Conservation (phyloP, 306 rosid genomes). For the Vigna reflexopilosa region DNA sequence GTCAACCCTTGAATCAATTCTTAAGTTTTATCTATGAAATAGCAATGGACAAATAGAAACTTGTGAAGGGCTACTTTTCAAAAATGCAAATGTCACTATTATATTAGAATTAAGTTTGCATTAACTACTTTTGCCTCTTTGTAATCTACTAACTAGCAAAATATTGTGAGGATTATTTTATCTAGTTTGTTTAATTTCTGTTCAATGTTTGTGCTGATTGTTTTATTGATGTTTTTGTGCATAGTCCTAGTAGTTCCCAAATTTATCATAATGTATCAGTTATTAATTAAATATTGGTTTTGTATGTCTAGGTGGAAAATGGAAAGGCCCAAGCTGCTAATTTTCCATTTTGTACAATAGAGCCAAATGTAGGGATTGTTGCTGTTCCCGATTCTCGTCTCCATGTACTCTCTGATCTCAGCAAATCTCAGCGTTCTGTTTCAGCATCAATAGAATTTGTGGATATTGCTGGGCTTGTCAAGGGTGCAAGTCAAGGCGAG, state of each 20-base stretch:
- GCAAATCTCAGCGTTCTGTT: slow-evolving; percentile 84
- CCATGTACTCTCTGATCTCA: slow-evolving; percentile 83
- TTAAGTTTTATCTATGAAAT: slow-evolving; percentile 12
- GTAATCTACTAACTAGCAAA: slow-evolving; percentile 13
- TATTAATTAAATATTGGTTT: slow-evolving; percentile 34
- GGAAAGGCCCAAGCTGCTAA: slow-evolving; percentile 99
- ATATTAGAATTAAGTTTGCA: slow-evolving; percentile 16
- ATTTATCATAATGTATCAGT: slow-evolving; percentile 22
- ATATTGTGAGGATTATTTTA: not conserved
- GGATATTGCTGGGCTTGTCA: slow-evolving; percentile 97
- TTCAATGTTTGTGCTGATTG: slow-evolving; percentile 31
- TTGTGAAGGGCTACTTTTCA: slow-evolving; percentile 11
- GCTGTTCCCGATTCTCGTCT: slow-evolving; percentile 98
- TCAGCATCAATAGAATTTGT: slow-evolving; percentile 97
- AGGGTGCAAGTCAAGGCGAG: slow-evolving; percentile 99
- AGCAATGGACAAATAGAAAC: slow-evolving; percentile 6
- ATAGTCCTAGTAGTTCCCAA: slow-evolving; percentile 23
- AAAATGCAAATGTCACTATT: not conserved
- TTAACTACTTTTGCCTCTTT: not conserved
- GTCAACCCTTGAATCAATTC: not conserved
- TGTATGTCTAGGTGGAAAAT: slow-evolving; percentile 80
- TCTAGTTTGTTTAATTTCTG: slow-evolving; percentile 27
- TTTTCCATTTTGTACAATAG: slow-evolving; percentile 97
- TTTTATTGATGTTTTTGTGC: slow-evolving; percentile 21
- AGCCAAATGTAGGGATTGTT: slow-evolving; percentile 97